phyloP scores from a whole-genome alignment of 441 rosid genomes.

The Bruguiera hainesii region DNA sequence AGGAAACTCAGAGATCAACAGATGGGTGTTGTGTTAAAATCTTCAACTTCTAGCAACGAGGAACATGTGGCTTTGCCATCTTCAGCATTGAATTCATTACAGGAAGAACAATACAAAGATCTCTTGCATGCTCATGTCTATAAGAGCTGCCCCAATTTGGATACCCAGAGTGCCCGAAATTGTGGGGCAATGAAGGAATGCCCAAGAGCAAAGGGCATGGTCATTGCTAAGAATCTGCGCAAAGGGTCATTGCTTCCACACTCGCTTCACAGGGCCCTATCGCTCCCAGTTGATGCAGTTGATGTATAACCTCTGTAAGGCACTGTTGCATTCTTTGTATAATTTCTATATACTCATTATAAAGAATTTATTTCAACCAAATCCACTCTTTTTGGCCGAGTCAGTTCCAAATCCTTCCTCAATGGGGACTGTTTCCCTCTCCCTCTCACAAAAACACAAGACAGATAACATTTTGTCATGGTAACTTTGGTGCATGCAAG shows the following conservation, averaged over 20 bases:
- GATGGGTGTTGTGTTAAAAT: conserved; percentile 26
- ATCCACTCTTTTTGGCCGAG: conserved; percentile 20
- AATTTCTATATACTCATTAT: conserved; percentile 17
- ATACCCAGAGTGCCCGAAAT: conserved; percentile 28
- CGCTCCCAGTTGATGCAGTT: conserved; percentile 73
- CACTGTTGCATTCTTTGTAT: conserved; percentile 31
- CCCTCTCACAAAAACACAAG: background rate
- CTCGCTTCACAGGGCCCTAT: conserved; percentile 54
- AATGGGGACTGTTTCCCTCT: background rate
- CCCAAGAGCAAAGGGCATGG: conserved; percentile 17
- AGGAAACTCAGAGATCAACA: conserved; percentile 54
- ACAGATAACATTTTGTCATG: background rate
- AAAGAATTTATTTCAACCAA: conserved; percentile 26
- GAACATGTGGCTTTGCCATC: conserved; percentile 20
- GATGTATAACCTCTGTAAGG: conserved; percentile 39
- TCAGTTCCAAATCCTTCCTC: background rate
- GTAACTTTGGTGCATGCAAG: background rate
- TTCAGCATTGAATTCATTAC: conserved; percentile 14
- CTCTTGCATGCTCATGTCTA: conserved; percentile 16
- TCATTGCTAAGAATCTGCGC: conserved; percentile 29
- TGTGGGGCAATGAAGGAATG: conserved; percentile 27
- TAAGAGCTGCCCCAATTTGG: conserved; percentile 28
- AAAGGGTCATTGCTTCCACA: conserved; percentile 44
- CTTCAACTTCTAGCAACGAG: conserved; percentile 17
- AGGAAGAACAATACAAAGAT: conserved; percentile 16